Percentiles rank a stretch among this genome's conserved stretches.
These are phyloP conservation scores for Ophiostoma montium DNA, from an alignment of 2,329 filamentous ascomycete species.

Conservation along the genomic window DNA sequence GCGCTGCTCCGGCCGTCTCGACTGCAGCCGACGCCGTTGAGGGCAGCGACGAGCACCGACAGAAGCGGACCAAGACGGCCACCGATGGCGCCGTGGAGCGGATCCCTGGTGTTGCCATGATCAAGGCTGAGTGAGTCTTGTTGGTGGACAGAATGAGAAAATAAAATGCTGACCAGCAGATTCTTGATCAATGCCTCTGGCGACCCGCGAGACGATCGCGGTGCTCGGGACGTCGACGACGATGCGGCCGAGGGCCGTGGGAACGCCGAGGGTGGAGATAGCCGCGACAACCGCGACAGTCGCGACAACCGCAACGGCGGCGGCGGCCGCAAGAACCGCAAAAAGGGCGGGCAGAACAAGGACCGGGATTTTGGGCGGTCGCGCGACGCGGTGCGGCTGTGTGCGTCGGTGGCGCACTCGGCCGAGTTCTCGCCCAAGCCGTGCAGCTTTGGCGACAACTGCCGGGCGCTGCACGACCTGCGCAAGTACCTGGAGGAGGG, in stretches of 20 bases:
- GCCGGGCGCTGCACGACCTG: constrained; percentile 71
- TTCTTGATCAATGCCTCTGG: constrained; percentile 24
- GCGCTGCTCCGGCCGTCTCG: background rate
- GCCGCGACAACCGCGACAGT: constrained; percentile 7
- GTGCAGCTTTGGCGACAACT: constrained; percentile 68
- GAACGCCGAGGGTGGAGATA: constrained; percentile 15
- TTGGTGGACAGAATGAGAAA: background rate
- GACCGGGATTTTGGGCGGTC: constrained; percentile 69
- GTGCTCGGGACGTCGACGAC: constrained; percentile 25
- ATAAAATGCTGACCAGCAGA: constrained; percentile 16
- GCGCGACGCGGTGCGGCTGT: constrained; percentile 63
- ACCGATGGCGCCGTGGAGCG: constrained; percentile 12
- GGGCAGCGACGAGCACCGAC: constrained; percentile 16
- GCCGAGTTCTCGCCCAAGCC: constrained; percentile 69
- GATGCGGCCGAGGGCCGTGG: constrained; percentile 33
- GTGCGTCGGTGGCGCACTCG: constrained; percentile 54
- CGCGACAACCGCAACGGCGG: constrained; percentile 19
- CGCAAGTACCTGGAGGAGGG: constrained; percentile 73
- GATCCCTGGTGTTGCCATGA: constrained; percentile 48
- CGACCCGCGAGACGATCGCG: background rate
- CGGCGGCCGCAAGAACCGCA: constrained; percentile 19
- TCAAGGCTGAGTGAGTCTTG: constrained; percentile 56
- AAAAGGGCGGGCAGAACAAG: constrained; percentile 62
- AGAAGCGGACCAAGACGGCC: constrained; percentile 47
- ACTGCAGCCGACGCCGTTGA: background rate